Base-by-base conservation (phyloP, 2,329 filamentous ascomycete genomes). In the Dactylella cylindrospora region DNA sequence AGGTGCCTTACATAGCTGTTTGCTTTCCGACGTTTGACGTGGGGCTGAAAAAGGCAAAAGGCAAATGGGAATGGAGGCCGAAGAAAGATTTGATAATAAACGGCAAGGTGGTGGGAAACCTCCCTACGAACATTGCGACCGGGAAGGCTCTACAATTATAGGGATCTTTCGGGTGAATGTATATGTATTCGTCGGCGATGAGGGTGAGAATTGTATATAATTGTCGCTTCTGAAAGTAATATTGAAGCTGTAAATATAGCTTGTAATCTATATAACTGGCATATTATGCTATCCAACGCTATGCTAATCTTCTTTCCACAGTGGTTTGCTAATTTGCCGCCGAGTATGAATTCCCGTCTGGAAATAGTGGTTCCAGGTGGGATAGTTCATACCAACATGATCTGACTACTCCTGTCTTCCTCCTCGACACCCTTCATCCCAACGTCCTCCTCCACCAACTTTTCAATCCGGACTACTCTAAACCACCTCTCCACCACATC, bases 11-110 rank as follows among this genome's bases (percentile, higher is more conserved):
- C 33, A 4, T 4, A 2, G 36, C 36, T 0, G 20, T 54, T 1
- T 40, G 49, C 2, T 62, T 62, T 41, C 57, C 57, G 19, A 62
- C 57, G 2, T 62, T 62, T 28, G 49, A 39, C 4, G 13, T 62
- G 3, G 57, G 49, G 5, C 28, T 31, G 5, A 20, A 35, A 5
- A 26, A 23, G 33, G 12, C 6, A 5, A 6, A 23, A 23, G 55
- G 55, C 7, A 8, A 33, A 15, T 62, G 57, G 57, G 57, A 62
- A n/a, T 62, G 57, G 57, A 47, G 51, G 43, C 43, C 51, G 17
- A 62, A 62, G 43, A 53, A 39, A 39, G 33, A 54, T 19, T 39
- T 62, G 36, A 44, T 54, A 25, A 39, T 62, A 17, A 25, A 15
- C 6, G 57, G 49, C 25, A 13, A 19, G 8, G 15, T 50, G 10